Conservation (phyloP, 2,329 filamentous ascomycete species). For the Escovopsis weberi region DNA sequence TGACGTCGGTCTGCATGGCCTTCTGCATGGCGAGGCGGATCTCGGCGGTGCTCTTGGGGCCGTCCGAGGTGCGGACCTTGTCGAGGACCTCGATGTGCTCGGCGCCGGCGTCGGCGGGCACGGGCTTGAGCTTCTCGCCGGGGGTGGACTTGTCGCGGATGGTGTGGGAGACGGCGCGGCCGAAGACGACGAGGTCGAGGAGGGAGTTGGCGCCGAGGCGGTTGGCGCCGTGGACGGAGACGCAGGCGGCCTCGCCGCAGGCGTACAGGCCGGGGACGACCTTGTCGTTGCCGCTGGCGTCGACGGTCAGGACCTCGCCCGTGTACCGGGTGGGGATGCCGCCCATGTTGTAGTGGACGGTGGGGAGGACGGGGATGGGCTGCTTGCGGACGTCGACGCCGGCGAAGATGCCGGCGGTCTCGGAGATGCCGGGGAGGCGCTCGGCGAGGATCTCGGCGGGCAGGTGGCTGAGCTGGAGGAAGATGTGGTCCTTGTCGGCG, state of each 20-base stretch:
- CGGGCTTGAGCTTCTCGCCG: constrained; percentile 62
- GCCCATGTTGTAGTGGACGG: constrained; percentile 99
- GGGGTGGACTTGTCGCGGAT: constrained; percentile 90
- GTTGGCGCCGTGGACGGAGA: constrained; percentile 97
- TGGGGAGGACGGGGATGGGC: constrained; percentile 90
- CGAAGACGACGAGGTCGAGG: constrained; percentile 93
- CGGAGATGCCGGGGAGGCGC: constrained; percentile 94
- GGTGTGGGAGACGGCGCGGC: constrained; percentile 91
- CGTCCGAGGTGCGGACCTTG: constrained; percentile 67
- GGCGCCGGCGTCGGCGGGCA: constrained; percentile 74
- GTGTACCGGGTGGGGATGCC: constrained; percentile 97
- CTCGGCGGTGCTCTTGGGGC: constrained; percentile 76
- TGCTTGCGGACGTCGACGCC: constrained; percentile 96
- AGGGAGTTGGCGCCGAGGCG: constrained; percentile 96
- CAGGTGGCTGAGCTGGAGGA: constrained; percentile 91
- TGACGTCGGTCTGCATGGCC: constrained; percentile 95
- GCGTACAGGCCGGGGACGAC: constrained; percentile 91
- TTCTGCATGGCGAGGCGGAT: constrained; percentile 91
- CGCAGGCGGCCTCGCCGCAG: constrained; percentile 92
- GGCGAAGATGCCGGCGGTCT: constrained; percentile 93
- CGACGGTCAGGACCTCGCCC: constrained; percentile 83
- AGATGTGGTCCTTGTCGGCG: constrained; percentile 96
- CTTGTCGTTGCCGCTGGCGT: constrained; percentile 77
- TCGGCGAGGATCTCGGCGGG: constrained; percentile 86
- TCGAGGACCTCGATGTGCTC: constrained; percentile 79